phyloP scores from a whole-genome alignment of 2,329 filamentous ascomycete genomes.

The Ophiostoma montium region DNA sequence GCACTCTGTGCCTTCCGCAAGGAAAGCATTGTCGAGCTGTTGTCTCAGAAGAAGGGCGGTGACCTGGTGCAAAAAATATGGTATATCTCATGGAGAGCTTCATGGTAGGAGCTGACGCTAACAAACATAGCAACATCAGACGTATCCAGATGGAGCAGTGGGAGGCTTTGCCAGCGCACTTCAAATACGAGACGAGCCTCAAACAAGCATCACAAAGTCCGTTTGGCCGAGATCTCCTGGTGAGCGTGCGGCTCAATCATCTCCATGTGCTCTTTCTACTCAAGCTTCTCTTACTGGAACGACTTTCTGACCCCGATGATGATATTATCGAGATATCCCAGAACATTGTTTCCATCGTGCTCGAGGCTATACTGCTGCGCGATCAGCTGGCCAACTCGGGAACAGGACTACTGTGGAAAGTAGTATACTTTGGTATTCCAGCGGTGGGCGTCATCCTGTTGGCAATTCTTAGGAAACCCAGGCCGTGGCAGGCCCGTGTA shows the following conservation, averaged over 20 bases:
- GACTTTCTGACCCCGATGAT: background rate
- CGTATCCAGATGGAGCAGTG: background rate
- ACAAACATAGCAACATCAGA: background rate
- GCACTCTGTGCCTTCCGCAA: background rate
- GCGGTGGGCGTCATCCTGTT: background rate
- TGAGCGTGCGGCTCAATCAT: background rate
- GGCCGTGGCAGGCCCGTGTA: background rate
- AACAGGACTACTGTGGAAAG: background rate
- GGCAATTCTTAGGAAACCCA: background rate
- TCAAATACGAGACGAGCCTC: conserved; percentile 1
- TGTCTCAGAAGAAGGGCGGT: background rate
- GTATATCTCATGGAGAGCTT: background rate
- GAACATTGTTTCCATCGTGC: background rate
- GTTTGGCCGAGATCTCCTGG: background rate
- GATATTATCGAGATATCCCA: background rate
- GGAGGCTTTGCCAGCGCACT: background rate
- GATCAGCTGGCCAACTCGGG: conserved; percentile 1
- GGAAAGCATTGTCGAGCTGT: background rate
- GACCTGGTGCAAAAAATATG: background rate
- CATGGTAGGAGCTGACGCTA: background rate
- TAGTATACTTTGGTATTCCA: background rate
- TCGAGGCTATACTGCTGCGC: background rate
- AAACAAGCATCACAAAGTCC: background rate
- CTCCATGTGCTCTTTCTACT: background rate
- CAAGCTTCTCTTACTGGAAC: background rate